Evolutionary conservation across 176 grass and related monocot genomes (phyloP), one percentile per base, ranked within the genome.

Genomic region (Cenchrus fungigraminus): DNA sequence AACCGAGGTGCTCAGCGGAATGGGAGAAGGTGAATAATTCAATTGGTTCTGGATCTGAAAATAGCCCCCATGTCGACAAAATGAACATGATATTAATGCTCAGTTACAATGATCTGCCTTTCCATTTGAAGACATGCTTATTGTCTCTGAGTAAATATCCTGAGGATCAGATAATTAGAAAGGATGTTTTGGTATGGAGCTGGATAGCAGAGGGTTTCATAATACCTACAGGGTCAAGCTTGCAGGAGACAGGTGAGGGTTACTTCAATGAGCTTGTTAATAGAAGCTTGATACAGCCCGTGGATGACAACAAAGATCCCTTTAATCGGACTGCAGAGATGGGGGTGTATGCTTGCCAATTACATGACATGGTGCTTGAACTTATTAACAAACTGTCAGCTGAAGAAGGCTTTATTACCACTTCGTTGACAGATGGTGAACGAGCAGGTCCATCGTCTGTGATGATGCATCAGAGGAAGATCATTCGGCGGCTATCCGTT

Each of bases 141-240:
- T 12, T 78, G 40, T 78, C 32, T 62, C 10, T 78, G 0, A 78
- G 56, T 6, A 61, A 44, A 25, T 62, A 60, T 62, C 56, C 75
- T 1, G 54, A 78, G 37, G 56, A 78, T 28, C 4, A 62, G 0
- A 1, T 5, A 5, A 78, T 78, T 78, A 20, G 17, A 8, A 78
- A 25, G 54, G 75, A 60, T 78, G 17, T 60, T 8, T 78, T 78
- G 37, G 8, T 77, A 20, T n/a, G 16, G 9, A 44, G 29, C 15
- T 60, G 54, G 74, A 40, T 77, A 44, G 74, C 74, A 22, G 75
- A 78, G 19, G 75, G 75, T 60, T 60, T 78, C 34, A 15, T 78
- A 9, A 45, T 12, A 77, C 1, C 55, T 25, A 5, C 11, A 14
- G 17, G 37, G 20, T 6, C 17, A 53, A 73, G 12, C 40, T 78